Evolutionary conservation across 768 basidiomycete genomes (phyloP), one percentile per base, ranked within the genome.

Genomic region (Xerocomellus dryophilus): DNA sequence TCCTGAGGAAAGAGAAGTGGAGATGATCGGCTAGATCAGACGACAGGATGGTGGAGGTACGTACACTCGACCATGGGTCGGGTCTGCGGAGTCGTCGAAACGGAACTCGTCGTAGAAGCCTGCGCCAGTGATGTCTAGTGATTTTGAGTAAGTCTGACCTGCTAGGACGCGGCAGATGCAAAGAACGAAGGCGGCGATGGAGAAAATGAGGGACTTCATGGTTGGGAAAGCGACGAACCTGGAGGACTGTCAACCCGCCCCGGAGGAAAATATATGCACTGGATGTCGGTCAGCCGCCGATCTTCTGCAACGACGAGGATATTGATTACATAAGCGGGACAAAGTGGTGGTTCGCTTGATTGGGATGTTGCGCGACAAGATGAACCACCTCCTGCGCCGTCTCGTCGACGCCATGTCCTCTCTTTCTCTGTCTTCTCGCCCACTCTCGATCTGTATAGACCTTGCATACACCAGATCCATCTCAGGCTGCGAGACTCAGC

Each of bases 21-120:
- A 53, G 0, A 21, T 7, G 5, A 32, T 17, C 15, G 10, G 29
- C 49, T 12, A 31, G 31, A 31, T 43, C 25, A 14, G 15, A 38
- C 17, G 25, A 29, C 5, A 34, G 9, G 14, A 5, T 5, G 21
- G 14, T 5, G 15, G 17, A 41, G 7, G 8, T 17, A 62, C 80
- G 61, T 66, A 85, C 85, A 88, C 86, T 48, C 84, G 75, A 27
- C 85, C 85, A 57, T 84, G 74, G 7, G 85, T 86, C 5, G 85
- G 85, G 61, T 87, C 86, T 2, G 78, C 15, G 38, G 81, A 77
- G 18, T 73, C 72, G 60, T 82, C 61, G 60, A 76, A 76, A 5
- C 63, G 56, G 61, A 87, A 87, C 5, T 73, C 64, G 34, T 70
- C 67, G 53, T 80, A 74, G 60, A 88, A 86, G 18, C 64, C 71